A percentile compares a stretch with the other conserved stretches of the same genome.
These are phyloP conservation scores for Didymosphaeria variabile DNA, from an alignment of 2,329 filamentous ascomycete genomes.

Conservation along the genomic window DNA sequence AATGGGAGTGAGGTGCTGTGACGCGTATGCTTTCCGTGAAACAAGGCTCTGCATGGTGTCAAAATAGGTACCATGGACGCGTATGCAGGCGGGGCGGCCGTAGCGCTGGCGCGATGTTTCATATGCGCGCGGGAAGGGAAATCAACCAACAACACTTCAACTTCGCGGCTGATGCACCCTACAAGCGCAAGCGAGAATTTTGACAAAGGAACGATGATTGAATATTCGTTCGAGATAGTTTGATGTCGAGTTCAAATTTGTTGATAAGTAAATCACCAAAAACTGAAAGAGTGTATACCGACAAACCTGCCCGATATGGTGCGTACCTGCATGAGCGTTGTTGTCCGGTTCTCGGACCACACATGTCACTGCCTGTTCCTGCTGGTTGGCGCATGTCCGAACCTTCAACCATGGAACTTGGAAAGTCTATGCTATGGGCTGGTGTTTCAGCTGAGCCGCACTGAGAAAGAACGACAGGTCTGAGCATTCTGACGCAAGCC, in stretches of 20 bases:
- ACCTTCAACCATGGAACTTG: not conserved
- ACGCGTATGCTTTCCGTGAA: slow-evolving; percentile 4
- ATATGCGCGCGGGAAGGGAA: not conserved
- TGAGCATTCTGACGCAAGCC: slow-evolving; percentile 8
- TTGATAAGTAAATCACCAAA: not conserved
- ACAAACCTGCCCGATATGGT: not conserved
- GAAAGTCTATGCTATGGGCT: not conserved
- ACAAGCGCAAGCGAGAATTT: not conserved
- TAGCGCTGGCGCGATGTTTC: slow-evolving; percentile 10
- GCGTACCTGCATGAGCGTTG: not conserved
- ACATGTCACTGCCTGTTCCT: not conserved
- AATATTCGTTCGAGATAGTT: not conserved
- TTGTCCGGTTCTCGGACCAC: not conserved
- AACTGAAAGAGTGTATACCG: not conserved
- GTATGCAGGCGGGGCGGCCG: slow-evolving; percentile 9
- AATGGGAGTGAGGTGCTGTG: not conserved
- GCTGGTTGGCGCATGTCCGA: not conserved
- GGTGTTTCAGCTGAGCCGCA: slow-evolving; percentile 12
- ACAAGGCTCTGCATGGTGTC: not conserved
- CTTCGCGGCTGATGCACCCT: not conserved
- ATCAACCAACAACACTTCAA: not conserved
- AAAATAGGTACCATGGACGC: not conserved
- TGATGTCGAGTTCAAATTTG: not conserved
- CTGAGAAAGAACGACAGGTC: slow-evolving; percentile 5
- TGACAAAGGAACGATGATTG: not conserved